Base-by-base conservation (phyloP, 441 rosid species). In the Gossypium lobatum region DNA sequence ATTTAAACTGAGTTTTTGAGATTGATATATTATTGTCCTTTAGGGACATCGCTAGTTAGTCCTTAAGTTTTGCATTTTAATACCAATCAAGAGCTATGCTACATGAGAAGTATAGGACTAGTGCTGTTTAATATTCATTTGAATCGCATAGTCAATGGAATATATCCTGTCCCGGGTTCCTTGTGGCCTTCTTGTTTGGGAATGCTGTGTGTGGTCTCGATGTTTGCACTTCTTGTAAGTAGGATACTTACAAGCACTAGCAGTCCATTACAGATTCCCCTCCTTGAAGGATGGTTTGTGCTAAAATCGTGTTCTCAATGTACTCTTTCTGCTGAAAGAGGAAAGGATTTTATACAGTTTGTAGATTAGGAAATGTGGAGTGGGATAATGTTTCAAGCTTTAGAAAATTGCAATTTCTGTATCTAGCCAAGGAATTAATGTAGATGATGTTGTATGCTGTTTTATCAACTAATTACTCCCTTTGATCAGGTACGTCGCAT, bases 401-500 rank as follows among this genome's bases (percentile, higher is more conserved):
- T 70, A 23, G 63, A 48, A 31, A 8, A 17, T 55, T 70, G 20
- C 42, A 42, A 53, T 58, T 42, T 37, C 20, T 42, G 57, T 54
- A 17, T 26, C 17, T 62, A 69, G 26, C 48, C 18, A 11, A 20
- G 5, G n/a, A 59, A 46, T 34, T 55, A 57, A 9, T 37, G 59
- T 67, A 21, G 31, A 8, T 25, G 45, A n/a, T 48, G 26, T n/a
- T 53, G n/a, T 45, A 21, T 13, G 13, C 45, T 39, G 64, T 28
- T 58, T 45, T 28, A 53, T 74, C 52, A 77, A 74, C 73, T 80
- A 5, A 75, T 34, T 34, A 26, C 60, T 80, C 76, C 59, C 59
- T 45, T 69, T 79, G 71, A 71, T 80, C 83, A 94, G 97, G 97
- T 94, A 55, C 80, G 76, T 16, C 88, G 98, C n/a, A 76, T 90